A percentile compares a stretch with the other conserved stretches of the same genome.
phyloP scores from a whole-genome alignment of 176 grass and related monocot species.

The Eragrostis curvula region DNA sequence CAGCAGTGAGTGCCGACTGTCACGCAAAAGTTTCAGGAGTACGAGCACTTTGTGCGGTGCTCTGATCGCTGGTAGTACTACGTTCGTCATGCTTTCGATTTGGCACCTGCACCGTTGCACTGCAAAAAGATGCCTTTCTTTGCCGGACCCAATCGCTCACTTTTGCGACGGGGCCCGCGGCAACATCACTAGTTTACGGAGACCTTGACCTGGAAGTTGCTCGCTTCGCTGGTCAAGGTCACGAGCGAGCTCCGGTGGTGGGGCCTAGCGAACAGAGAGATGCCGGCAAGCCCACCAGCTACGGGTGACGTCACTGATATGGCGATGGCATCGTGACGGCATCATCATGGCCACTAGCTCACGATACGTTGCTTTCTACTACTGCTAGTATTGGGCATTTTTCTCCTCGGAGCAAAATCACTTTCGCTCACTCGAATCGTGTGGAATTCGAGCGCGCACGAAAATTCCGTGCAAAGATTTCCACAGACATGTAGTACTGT shows the following conservation, averaged over 20 bases:
- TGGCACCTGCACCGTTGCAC: background rate
- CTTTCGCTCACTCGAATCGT: background rate
- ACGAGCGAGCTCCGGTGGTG: background rate
- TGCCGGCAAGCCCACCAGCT: background rate
- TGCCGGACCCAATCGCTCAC: background rate
- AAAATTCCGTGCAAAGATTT: background rate
- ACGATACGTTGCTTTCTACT: background rate
- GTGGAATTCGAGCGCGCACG: background rate
- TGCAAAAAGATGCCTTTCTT: background rate
- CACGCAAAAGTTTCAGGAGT: background rate
- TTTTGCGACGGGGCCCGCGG: background rate
- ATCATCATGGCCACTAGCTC: background rate
- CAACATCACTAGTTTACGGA: background rate
- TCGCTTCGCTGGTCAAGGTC: conserved; percentile 7
- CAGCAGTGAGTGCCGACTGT: background rate
- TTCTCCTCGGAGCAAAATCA: background rate
- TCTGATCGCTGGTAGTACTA: background rate
- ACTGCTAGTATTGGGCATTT: rapidly evolving
- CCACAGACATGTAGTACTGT: too few species aligned
- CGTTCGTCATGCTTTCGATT: background rate
- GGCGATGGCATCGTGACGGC: background rate
- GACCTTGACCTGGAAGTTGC: conserved; percentile 12
- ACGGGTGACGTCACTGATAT: background rate
- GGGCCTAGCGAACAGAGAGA: background rate
- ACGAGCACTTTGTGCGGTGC: background rate